Evolutionary conservation across 1,284 basidiomycete genomes (phyloP).

Genomic region (Ustilago sp.): DNA sequence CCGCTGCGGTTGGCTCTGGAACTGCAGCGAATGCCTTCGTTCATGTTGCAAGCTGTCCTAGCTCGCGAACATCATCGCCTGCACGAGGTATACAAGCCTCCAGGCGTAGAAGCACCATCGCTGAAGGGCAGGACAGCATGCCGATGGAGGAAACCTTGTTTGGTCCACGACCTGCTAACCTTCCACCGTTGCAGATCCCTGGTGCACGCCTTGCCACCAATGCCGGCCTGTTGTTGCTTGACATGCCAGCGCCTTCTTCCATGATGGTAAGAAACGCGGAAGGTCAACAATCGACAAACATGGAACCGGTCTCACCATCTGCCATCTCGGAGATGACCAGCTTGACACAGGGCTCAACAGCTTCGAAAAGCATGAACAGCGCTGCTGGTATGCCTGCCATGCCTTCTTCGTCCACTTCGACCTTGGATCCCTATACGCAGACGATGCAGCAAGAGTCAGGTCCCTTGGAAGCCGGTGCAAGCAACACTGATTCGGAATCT

Average conservation of each 20-base stretch:
- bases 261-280: slow-evolving; percentile 1
- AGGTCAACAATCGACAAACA: slow-evolving; percentile 4
- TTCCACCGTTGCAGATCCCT: slow-evolving; percentile 32
- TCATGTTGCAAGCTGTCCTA: slow-evolving; percentile 19
- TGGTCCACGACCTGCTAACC: slow-evolving; percentile 24
- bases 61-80: slow-evolving; percentile 37
- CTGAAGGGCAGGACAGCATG: slow-evolving; percentile 14
- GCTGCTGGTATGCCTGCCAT: slow-evolving; percentile 32
- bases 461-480: background rate
- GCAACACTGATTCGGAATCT: background rate
- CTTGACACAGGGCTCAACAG: slow-evolving; percentile 43
- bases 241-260: slow-evolving; percentile 4
- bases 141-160: slow-evolving; percentile 1
- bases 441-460: slow-evolving; percentile 2
- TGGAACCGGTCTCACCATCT: slow-evolving; percentile 43
- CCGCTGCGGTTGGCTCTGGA: slow-evolving; percentile 10
- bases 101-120: slow-evolving; percentile 29
- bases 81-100: slow-evolving; percentile 28
- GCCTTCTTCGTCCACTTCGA: slow-evolving; percentile 26
- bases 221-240: slow-evolving; percentile 6
- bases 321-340: slow-evolving; percentile 48
- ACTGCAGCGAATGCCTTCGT: background rate
- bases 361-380: slow-evolving; percentile 39
- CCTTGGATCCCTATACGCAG: slow-evolving; percentile 18
- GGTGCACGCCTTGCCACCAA: slow-evolving; percentile 16